Conservation (phyloP, 2,329 filamentous ascomycete genomes). For the Triangularia setosa region DNA sequence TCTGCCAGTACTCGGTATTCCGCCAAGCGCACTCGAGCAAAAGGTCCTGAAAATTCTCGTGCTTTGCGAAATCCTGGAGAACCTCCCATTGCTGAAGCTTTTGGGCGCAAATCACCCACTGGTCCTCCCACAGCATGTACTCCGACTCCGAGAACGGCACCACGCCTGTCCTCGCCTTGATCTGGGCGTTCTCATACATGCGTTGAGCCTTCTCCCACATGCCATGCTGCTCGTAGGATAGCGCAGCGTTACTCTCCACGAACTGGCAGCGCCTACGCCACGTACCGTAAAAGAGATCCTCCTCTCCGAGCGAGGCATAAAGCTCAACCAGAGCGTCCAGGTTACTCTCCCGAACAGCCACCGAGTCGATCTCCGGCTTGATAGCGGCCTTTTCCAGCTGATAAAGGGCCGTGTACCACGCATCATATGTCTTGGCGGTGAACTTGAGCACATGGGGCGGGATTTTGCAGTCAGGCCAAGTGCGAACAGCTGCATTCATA, state of each 20-base stretch:
- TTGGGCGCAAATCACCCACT: constrained; percentile 96
- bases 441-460: constrained; percentile 96
- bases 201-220: constrained; percentile 99
- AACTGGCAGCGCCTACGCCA: constrained; percentile 95
- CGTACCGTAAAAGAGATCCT: constrained; percentile 95
- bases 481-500: constrained; percentile 79
- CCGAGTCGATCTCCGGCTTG: constrained; percentile 77
- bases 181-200: constrained; percentile 93
- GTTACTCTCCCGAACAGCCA: constrained; percentile 85
- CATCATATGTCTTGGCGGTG: constrained; percentile 87
- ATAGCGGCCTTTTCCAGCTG: constrained; percentile 89
- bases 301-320: constrained; percentile 85
- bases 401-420: constrained; percentile 91
- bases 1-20: constrained; percentile 92
- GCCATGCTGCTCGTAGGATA: constrained; percentile 97
- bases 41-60: constrained; percentile 97
- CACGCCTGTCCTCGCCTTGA: constrained; percentile 94
- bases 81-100: constrained; percentile 99
- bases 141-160: constrained; percentile 93
- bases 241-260: constrained; percentile 91
- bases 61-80: constrained; percentile 93
- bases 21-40: constrained; percentile 94
- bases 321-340: constrained; percentile 93
- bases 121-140: constrained; percentile 99
- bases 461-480: constrained; percentile 83